These are phyloP conservation scores for Sistotremastrum niveocremeum DNA, from an alignment of 768 basidiomycete genomes.

Conservation along the genomic window DNA sequence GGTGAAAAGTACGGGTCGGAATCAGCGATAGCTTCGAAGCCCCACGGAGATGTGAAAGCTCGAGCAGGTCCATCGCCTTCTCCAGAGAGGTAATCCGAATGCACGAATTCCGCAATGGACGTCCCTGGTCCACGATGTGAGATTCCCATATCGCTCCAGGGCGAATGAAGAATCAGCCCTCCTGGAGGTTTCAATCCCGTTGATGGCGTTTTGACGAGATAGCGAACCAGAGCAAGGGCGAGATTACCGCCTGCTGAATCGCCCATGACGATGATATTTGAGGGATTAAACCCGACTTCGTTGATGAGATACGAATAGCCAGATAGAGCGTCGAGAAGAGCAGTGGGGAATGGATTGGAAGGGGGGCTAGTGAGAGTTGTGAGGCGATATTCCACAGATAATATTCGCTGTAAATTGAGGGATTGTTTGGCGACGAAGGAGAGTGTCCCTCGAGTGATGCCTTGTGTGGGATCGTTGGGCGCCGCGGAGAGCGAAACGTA, in stretches of 20 bases:
- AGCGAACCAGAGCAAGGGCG: constrained; percentile 45
- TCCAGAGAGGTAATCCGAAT: constrained; percentile 18
- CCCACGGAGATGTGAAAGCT: constrained; percentile 37
- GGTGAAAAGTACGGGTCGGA: constrained; percentile 47
- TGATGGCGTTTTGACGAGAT: constrained; percentile 31
- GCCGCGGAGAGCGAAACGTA: constrained; percentile 42
- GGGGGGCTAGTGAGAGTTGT: constrained; percentile 23
- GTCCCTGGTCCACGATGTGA: constrained; percentile 27
- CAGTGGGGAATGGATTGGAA: constrained; percentile 56
- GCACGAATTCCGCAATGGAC: constrained; percentile 20
- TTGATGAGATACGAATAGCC: constrained; percentile 61
- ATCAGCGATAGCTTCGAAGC: constrained; percentile 25
- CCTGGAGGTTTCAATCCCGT: constrained; percentile 29
- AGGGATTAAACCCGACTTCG: constrained; percentile 38
- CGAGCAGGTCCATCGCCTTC: constrained; percentile 19
- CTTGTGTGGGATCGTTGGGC: constrained; percentile 34
- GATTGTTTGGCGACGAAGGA: constrained; percentile 17
- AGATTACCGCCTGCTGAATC: constrained; percentile 75
- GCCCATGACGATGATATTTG: constrained; percentile 51
- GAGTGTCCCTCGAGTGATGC: constrained; percentile 34
- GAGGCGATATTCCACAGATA: constrained; percentile 63
- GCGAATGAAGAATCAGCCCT: constrained; percentile 39
- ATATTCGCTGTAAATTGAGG: constrained; percentile 30
- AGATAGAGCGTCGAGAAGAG: constrained; percentile 59
- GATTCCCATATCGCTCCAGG: constrained; percentile 37